These are phyloP conservation scores for Terfezia boudieri DNA, from an alignment of 495 filamentous ascomycete genomes.

Conservation along the genomic window DNA sequence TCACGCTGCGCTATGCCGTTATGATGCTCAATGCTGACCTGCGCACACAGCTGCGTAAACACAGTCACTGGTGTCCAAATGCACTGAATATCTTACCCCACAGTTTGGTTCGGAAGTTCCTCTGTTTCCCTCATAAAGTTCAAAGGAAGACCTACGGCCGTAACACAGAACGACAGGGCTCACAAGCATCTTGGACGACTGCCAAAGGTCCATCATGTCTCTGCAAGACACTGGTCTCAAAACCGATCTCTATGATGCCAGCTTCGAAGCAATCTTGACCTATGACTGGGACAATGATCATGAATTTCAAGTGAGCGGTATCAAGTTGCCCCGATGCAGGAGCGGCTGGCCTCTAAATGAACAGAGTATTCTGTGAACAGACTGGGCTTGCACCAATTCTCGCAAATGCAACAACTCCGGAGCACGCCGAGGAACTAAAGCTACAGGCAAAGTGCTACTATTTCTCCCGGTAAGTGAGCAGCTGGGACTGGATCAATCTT, in stretches of 20 bases:
- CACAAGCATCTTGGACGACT: too few species aligned
- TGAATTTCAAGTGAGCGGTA: conserved; percentile 28
- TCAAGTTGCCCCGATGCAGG: neutral
- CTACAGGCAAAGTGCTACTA: conserved; percentile 20
- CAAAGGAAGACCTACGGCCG: too few species aligned
- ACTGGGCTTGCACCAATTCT: conserved; percentile 18
- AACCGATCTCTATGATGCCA: neutral
- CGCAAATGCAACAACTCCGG: conserved; percentile 8
- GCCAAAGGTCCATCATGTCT: too few species aligned
- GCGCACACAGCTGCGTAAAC: too few species aligned
- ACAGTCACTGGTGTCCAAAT: too few species aligned
- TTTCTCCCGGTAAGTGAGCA: conserved; percentile 13
- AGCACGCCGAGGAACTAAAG: conserved; percentile 8
- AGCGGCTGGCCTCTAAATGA: neutral
- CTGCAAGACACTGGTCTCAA: too few species aligned
- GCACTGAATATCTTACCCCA: too few species aligned
- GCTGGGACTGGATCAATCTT: neutral
- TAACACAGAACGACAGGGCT: too few species aligned
- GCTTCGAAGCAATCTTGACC: conserved; percentile 20
- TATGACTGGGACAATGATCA: conserved; percentile 32
- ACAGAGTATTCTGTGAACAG: conserved; percentile 1
- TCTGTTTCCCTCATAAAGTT: too few species aligned
- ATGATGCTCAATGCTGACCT: too few species aligned
- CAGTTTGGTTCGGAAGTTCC: too few species aligned
- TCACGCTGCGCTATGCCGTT: too few species aligned